Conservation (phyloP, 192 early-diverging fungal genomes). For the Dimargaris xerosporica region DNA sequence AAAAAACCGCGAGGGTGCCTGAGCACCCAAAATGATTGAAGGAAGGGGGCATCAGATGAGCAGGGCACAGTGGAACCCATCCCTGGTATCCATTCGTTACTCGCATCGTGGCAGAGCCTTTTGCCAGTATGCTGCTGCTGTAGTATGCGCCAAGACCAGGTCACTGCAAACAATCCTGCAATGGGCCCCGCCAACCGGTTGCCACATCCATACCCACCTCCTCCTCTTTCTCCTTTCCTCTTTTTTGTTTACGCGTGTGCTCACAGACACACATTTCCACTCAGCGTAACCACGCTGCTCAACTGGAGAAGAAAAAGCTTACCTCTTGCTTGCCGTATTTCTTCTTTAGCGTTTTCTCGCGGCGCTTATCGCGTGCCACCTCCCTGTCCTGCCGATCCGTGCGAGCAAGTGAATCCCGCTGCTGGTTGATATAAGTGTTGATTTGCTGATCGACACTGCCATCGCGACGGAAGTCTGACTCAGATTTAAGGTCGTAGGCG, state of each 20-base stretch:
- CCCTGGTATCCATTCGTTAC: too few species aligned
- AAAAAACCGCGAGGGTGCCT: too few species aligned
- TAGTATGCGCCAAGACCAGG: conserved; percentile 16
- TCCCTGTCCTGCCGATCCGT: conserved; percentile 71
- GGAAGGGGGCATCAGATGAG: too few species aligned
- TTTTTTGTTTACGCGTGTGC: too few species aligned
- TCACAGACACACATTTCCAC: too few species aligned
- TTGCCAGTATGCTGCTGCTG: conserved; percentile 15
- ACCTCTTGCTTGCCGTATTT: conserved; percentile 22
- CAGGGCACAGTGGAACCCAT: too few species aligned
- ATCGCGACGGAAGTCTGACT: conserved; percentile 62
- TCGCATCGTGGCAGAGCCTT: conserved; percentile 8
- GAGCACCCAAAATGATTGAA: too few species aligned
- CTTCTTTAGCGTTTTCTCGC: conserved; percentile 51
- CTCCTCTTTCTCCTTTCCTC: too few species aligned
- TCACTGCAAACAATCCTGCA: conserved; percentile 13
- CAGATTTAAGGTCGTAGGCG: conserved; percentile 64
- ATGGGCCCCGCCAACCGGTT: conserved; percentile 11
- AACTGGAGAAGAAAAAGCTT: too few species aligned
- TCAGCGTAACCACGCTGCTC: too few species aligned
- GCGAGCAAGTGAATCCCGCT: conserved; percentile 46
- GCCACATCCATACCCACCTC: neutral
- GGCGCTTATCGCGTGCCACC: conserved; percentile 41
- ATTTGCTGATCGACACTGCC: conserved; percentile 48
- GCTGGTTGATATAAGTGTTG: conserved; percentile 53